Evolutionary conservation across 345 rosid species (phyloP), one percentile per base, ranked within the genome.

Genomic region (Laguncularia racemosa): DNA sequence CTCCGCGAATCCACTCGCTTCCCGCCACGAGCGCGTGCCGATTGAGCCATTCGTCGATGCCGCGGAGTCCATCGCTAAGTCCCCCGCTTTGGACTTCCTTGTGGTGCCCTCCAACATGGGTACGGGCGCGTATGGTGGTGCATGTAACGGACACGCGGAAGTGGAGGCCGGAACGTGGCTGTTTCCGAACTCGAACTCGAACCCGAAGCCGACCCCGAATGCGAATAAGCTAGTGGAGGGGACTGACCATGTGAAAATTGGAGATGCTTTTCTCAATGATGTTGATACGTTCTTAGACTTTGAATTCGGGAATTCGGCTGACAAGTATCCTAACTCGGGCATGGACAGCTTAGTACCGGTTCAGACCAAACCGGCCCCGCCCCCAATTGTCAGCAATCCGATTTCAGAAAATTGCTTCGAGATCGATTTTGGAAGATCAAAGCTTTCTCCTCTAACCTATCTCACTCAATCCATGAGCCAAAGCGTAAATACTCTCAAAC

Each of bases 1-100:
- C 71, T 48, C 82, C 4, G 79, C 78, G 18, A 71, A 78, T 62
- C 79, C 76, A 12, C 78, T 73, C 10, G 69, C 82, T 12, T 55
- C 64, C 40, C 76, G 82, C 48, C 78, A 77, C 47, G 74, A 71
- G 51, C 70, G 76, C 2, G 61, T 74, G 40, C 74, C 79, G 1
- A 50, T 78, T 13, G 76, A 67, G 62, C 78, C 78, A 10, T 74
- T 73, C 56, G 57, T n/a, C n/a, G 73, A 70, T 20, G 51, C 81
- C 0, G 50, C 54, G 0, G 72, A 38, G 16, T 63, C 69, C 10
- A 15, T 59, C 11, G 49, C 48, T 46, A 57, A 64, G 33, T 62
- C 66, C 15, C 40, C 73, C 16, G 65, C 61, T 8, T 52, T 55
- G 5, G 52, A 48, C 52, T 46, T 65, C 16, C 44, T 62, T 43